Conservation (phyloP, 257 asterid genomes). For the Solanum clarkiae region DNA sequence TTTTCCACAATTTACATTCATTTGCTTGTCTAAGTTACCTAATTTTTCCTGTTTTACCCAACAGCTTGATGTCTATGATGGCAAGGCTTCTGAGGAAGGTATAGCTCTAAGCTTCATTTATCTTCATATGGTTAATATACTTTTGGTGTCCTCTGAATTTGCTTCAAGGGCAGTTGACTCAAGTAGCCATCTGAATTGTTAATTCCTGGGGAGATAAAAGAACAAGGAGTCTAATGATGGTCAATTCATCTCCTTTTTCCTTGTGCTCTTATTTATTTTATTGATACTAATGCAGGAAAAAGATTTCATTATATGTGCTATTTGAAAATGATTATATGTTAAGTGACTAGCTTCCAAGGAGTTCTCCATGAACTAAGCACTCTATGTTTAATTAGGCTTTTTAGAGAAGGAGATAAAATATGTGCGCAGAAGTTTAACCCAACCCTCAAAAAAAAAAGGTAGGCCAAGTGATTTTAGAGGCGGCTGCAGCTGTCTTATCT, state of each 20-base stretch:
- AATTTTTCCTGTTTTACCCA: conserved; percentile 12
- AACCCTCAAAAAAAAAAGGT: not conserved
- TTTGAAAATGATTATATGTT: not conserved
- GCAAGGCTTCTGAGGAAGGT: conserved; percentile 78
- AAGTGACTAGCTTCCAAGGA: not conserved
- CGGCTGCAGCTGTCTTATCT: not conserved
- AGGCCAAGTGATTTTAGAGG: not conserved
- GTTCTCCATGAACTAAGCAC: not conserved
- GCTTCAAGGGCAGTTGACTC: not conserved
- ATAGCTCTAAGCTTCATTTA: not conserved
- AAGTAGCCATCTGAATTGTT: not conserved
- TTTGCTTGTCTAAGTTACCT: not conserved
- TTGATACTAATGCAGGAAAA: not conserved
- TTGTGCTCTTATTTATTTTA: not conserved
- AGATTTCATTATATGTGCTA: not conserved
- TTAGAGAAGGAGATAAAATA: not conserved
- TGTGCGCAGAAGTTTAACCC: not conserved
- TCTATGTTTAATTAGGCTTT: not conserved
- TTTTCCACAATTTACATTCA: not conserved
- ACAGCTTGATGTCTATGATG: conserved; percentile 86
- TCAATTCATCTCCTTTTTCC: not conserved
- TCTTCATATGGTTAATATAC: not conserved
- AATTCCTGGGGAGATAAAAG: not conserved
- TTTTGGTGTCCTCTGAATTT: not conserved
- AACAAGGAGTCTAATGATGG: not conserved